Evolutionary conservation across 192 early-diverging fungal genomes (phyloP).

Genomic region (Podila epigama): DNA sequence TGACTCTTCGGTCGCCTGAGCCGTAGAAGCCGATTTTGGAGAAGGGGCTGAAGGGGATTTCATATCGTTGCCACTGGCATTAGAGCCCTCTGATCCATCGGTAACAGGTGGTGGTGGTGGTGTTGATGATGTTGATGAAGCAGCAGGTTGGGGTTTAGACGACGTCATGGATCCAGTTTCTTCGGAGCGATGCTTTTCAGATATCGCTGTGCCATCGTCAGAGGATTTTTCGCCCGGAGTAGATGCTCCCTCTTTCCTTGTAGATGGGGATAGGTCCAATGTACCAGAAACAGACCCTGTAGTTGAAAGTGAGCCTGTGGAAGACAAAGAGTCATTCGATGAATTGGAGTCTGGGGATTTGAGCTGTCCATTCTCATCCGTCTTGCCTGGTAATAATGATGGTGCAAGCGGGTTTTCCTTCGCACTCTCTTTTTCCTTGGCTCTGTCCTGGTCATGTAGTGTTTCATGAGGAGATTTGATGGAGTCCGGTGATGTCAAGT

Average conservation of each 20-base stretch:
- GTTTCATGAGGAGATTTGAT: not conserved
- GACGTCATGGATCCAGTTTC: not conserved
- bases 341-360: not conserved
- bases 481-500: not conserved
- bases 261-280: not conserved
- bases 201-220: not conserved
- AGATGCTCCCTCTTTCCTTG: not conserved
- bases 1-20: not conserved
- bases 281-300: constrained; percentile 8
- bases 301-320: constrained; percentile 9
- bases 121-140: too few species aligned
- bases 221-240: not conserved
- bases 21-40: not conserved
- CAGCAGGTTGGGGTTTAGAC: too few species aligned
- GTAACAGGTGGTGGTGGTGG: not conserved
- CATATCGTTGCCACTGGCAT: not conserved
- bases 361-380: not conserved
- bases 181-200: not conserved
- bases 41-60: constrained; percentile 4
- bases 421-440: not conserved
- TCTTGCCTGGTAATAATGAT: not conserved
- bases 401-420: not conserved
- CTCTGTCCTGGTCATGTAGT: not conserved
- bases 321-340: not conserved
- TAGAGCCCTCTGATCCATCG: not conserved